phyloP scores from a whole-genome alignment of 352 stramenopile species.

The Phytophthora rubi region DNA sequence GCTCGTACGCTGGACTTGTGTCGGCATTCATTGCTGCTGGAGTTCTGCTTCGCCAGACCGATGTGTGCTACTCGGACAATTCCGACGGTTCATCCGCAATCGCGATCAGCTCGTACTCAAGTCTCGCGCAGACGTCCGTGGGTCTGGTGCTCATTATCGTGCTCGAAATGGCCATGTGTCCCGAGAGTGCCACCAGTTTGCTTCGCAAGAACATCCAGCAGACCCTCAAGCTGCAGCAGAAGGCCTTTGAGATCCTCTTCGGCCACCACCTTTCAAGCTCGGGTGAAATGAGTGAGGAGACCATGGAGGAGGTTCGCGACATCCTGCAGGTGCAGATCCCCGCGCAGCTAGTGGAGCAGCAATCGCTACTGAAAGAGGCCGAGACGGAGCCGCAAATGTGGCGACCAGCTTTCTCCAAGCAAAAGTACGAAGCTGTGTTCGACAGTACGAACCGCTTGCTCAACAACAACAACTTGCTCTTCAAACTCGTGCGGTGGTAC shows the following conservation, averaged over 20 bases:
- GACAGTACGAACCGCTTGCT: slow-evolving; percentile 66
- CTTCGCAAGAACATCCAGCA: slow-evolving; percentile 80
- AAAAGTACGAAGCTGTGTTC: slow-evolving; percentile 79
- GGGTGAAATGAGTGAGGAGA: slow-evolving; percentile 59
- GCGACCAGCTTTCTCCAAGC: slow-evolving; percentile 69
- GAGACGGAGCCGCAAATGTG: slow-evolving; percentile 73
- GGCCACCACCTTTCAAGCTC: slow-evolving; percentile 70
- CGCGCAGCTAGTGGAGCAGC: slow-evolving; percentile 60
- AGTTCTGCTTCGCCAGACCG: slow-evolving; percentile 66
- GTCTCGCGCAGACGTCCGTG: slow-evolving; percentile 77
- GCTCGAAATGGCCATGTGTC: slow-evolving; percentile 69
- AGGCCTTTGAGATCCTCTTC: slow-evolving; percentile 72
- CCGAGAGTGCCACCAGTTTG: slow-evolving; percentile 69
- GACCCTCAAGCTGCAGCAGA: slow-evolving; percentile 67
- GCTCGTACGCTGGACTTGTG: slow-evolving; percentile 74
- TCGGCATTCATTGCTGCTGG: slow-evolving; percentile 75
- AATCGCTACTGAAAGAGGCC: slow-evolving; percentile 66
- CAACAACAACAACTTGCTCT: slow-evolving; percentile 87
- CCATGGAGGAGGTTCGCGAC: slow-evolving; percentile 55
- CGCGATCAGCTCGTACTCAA: slow-evolving; percentile 81
- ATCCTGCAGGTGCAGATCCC: slow-evolving; percentile 70
- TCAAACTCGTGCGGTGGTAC: slow-evolving; percentile 84
- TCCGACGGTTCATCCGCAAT: slow-evolving; percentile 50
- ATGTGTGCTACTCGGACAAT: slow-evolving; percentile 57
- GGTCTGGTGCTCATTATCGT: slow-evolving; percentile 84